phyloP scores from a whole-genome alignment of 441 rosid species.

The Erodium trifolium region DNA sequence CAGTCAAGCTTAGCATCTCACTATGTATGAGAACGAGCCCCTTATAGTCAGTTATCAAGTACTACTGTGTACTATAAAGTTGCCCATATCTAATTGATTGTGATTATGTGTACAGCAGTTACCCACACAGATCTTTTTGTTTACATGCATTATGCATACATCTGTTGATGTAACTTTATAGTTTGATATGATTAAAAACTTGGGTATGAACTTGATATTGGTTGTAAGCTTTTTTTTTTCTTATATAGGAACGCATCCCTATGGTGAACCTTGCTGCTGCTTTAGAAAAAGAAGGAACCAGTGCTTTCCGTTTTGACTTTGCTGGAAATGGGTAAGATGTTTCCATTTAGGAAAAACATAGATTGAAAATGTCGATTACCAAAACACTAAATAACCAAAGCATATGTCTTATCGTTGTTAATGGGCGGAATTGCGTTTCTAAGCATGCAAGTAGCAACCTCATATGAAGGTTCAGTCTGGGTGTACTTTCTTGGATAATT shows the following conservation, averaged over 20 bases:
- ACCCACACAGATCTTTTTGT: not conserved
- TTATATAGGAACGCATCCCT: conserved; percentile 55
- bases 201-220: not conserved
- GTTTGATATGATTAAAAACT: not conserved
- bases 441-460: too few species aligned
- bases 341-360: not conserved
- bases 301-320: conserved; percentile 72
- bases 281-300: conserved; percentile 43
- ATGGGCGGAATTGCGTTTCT: too few species aligned
- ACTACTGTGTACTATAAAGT: too few species aligned
- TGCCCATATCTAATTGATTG: too few species aligned
- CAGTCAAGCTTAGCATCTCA: too few species aligned
- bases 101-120: too few species aligned
- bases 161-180: not conserved
- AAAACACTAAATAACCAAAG: not conserved
- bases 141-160: not conserved
- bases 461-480: too few species aligned
- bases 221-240: not conserved
- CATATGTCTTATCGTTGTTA: not conserved
- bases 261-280: conserved; percentile 53
- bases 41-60: too few species aligned
- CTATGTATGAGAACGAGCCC: too few species aligned
- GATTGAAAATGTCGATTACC: not conserved
- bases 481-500: too few species aligned
- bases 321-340: conserved; percentile 67